Evolutionary conservation across 768 basidiomycete genomes (phyloP).

Genomic region (Tulasnella sp.): DNA sequence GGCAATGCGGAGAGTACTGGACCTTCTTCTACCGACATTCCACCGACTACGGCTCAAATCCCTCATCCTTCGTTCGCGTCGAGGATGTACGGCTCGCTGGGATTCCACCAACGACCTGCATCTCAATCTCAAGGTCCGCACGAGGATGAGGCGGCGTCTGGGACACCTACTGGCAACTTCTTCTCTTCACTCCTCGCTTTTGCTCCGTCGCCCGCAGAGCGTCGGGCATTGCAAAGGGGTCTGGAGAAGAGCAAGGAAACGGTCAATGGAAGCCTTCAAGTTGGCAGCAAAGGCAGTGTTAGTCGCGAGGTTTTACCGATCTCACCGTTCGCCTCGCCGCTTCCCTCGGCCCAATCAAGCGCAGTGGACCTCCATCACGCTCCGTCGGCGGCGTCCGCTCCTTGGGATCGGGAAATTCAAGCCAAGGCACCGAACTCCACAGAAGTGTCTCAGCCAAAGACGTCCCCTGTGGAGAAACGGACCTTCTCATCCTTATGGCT

Average conservation of each 20-base stretch:
- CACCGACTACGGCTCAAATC: not conserved
- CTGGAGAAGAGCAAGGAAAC: conserved; percentile 32
- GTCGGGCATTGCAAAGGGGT: conserved; percentile 74
- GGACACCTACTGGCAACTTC: conserved; percentile 23
- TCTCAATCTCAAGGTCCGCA: not conserved
- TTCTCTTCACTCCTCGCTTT: conserved; percentile 64
- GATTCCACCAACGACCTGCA: not conserved
- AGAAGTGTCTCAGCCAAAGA: not conserved
- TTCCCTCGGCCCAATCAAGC: conserved; percentile 6
- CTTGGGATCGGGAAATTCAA: conserved; percentile 19
- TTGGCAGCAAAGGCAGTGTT: not conserved
- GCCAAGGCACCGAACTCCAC: not conserved
- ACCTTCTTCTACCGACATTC: not conserved
- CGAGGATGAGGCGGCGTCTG: not conserved
- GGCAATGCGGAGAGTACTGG: not conserved
- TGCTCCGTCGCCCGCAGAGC: conserved; percentile 81
- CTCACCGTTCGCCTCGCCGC: not conserved
- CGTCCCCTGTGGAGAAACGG: conserved; percentile 10
- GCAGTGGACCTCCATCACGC: conserved; percentile 17
- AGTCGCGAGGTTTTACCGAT: not conserved
- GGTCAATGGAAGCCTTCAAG: not conserved
- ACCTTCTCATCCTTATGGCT: conserved; percentile 11
- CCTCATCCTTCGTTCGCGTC: conserved; percentile 17
- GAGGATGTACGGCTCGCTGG: conserved; percentile 18
- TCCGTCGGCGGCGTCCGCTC: conserved; percentile 20